Percentiles rank a stretch among this genome's conserved stretches.
phyloP scores from a whole-genome alignment of 2,329 filamentous ascomycete species.

The Capronia coronata region DNA sequence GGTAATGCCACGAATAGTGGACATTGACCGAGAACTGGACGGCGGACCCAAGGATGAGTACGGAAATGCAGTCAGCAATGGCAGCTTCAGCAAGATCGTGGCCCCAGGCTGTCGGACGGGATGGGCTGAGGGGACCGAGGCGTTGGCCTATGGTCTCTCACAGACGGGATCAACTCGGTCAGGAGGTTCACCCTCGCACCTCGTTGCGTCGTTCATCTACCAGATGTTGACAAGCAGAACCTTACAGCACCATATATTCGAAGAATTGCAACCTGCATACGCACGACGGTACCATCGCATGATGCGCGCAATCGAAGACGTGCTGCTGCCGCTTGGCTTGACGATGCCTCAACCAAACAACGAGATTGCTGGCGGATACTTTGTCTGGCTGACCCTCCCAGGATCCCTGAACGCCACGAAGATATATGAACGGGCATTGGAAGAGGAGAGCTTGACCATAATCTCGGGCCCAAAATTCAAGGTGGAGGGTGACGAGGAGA shows the following conservation, averaged over 20 bases:
- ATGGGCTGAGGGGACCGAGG: constrained; percentile 72
- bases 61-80: constrained; percentile 78
- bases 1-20: constrained; percentile 63
- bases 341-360: constrained; percentile 37
- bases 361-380: constrained; percentile 69
- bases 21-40: constrained; percentile 66
- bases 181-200: constrained; percentile 55
- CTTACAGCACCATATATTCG: constrained; percentile 49
- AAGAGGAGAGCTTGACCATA: constrained; percentile 60
- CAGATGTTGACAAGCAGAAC: constrained; percentile 48
- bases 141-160: constrained; percentile 53
- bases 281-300: constrained; percentile 50
- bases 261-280: constrained; percentile 52
- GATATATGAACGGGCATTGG: constrained; percentile 52
- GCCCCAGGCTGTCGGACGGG: constrained; percentile 76
- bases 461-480: constrained; percentile 66
- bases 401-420: constrained; percentile 46
- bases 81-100: constrained; percentile 81
- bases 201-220: constrained; percentile 52
- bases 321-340: constrained; percentile 61
- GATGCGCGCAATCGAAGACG: constrained; percentile 51
- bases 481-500: constrained; percentile 51
- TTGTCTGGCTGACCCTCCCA: constrained; percentile 70
- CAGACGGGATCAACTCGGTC: constrained; percentile 54
- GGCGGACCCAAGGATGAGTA: constrained; percentile 57